Conservation (phyloP, 2,329 filamentous ascomycete genomes). For the Phoma sp. region DNA sequence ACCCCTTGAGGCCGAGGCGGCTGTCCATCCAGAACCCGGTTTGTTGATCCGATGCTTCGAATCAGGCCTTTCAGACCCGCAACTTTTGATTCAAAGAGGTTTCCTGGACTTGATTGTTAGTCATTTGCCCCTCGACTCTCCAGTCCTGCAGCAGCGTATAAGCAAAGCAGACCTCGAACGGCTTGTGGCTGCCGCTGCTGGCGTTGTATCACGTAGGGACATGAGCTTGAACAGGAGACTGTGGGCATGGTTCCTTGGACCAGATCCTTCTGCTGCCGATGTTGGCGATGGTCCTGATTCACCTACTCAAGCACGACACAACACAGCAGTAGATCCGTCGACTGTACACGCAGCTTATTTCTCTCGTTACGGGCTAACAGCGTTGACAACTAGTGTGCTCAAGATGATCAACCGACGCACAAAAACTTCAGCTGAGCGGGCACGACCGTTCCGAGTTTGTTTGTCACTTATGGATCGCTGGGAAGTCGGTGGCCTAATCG, state of each 20-base stretch:
- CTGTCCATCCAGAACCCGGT: slow-evolving; percentile 88
- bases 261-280: slow-evolving; percentile 61
- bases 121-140: slow-evolving; percentile 83
- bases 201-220: slow-evolving; percentile 86
- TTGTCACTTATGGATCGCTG: slow-evolving; percentile 97
- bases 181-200: slow-evolving; percentile 80
- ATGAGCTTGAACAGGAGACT: slow-evolving; percentile 95
- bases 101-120: slow-evolving; percentile 93
- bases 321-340: slow-evolving; percentile 49
- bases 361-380: slow-evolving; percentile 75
- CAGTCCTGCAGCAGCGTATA: slow-evolving; percentile 77
- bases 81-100: slow-evolving; percentile 89
- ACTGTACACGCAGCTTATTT: slow-evolving; percentile 72
- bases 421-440: slow-evolving; percentile 68
- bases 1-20: slow-evolving; percentile 64
- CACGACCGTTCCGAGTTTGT: slow-evolving; percentile 87
- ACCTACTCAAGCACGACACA: slow-evolving; percentile 57
- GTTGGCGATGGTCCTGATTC: slow-evolving; percentile 37
- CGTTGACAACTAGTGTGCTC: slow-evolving; percentile 76
- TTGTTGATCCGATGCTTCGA: slow-evolving; percentile 90
- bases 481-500: slow-evolving; percentile 91
- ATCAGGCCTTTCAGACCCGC: slow-evolving; percentile 84
- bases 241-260: slow-evolving; percentile 96
- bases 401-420: slow-evolving; percentile 71
- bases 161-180: slow-evolving; percentile 79